Base-by-base conservation (phyloP, 2,329 filamentous ascomycete species). In the Hypoxylon sp. region DNA sequence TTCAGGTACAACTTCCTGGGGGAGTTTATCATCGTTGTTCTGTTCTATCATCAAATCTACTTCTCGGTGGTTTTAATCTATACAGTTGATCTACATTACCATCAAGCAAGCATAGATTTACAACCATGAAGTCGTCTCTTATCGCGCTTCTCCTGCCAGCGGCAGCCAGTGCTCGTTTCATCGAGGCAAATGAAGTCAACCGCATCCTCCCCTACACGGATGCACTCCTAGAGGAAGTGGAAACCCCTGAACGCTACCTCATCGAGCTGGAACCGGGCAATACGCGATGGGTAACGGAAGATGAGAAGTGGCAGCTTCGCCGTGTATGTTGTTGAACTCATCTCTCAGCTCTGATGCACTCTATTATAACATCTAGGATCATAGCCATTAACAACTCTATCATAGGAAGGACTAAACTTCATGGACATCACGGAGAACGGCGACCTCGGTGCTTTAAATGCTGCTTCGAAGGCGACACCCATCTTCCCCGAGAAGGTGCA, bases 241-340 rank as follows among this genome's bases (percentile, higher is more conserved):
- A 63, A 56, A 68, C 77, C 52, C 65, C 75, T 39, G 87, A 91
- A 75, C 85, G 85, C 73, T 96, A 87, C 79, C 85, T 97, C 51
- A 90, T 99, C 70, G 94, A 98, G 83, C 85, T 96, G 26, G 87
- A 88, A n/a, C 94, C 94, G 3, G 94, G 92, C 62, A 87, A 95
- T 78, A 94, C 91, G 24, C 84, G 87, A 85, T 96, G 93, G 92
- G 91, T 98, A 33, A 97, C 93, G 0, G 95, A 98, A 76, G 93
- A 97, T 37, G 90, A 98, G 83, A 99, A 98, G 82, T 98, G 95
- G 94, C 90, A 91, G 80, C 83, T 98, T 71, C 91, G 92, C 77
- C 87, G 94, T 73, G 94, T 97, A 73, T 11, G 72, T 72, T 13
- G 39, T 44, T 63, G 44, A 17, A 52, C 56, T 35, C 42, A 57